Evolutionary conservation across 352 stramenopile genomes (phyloP), one percentile per base, ranked within the genome.

Genomic region (Nothophytophthora sp.): DNA sequence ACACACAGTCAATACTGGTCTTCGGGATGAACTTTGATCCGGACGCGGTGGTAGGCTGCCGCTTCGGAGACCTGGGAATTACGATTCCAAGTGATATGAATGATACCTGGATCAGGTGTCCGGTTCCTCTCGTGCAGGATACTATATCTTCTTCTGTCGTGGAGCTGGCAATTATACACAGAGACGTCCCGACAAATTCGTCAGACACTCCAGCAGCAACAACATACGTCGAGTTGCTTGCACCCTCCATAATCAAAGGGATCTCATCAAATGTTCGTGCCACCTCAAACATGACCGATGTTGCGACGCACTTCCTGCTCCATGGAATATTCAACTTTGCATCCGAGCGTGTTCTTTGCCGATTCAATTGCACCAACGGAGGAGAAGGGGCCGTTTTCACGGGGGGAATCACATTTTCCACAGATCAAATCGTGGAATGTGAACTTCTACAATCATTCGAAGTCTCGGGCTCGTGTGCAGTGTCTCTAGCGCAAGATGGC

Each of bases 221-320:
- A 29, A 32, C 12, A 6, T 66, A 50, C 5, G 16, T 73, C 47
- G 64, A 70, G 18, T 8, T 73, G 1, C 11, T 70, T 38, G 49
- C 61, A 24, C 33, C 41, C 6, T 73, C 64, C 0, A 13, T 64
- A 10, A 70, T 73, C n/a, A n/a, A 37, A 18, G 61, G 25, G 20
- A 48, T 56, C 27, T 12, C 25, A 28, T 54, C 50, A 34, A n/a
- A 36, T 51, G 16, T 55, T 20, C 60, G 10, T 13, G 25, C n/a
- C 3, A 19, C 50, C n/a, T 46, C 33, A 28, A 63, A 32, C 8
- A 45, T 41, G 34, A 24, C 30, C n/a, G n/a, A n/a, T n/a, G n/a
- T n/a, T n/a, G n/a, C n/a, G n/a, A n/a, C n/a, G n/a, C n/a, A n/a
- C 15, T 73, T 78, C 16, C 25, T 63, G 34, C 33, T 81, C 15